A percentile compares a stretch with the other conserved stretches of the same genome.
Conservation (phyloP, 2,329 filamentous ascomycete species). For the Phialophora tarda region DNA sequence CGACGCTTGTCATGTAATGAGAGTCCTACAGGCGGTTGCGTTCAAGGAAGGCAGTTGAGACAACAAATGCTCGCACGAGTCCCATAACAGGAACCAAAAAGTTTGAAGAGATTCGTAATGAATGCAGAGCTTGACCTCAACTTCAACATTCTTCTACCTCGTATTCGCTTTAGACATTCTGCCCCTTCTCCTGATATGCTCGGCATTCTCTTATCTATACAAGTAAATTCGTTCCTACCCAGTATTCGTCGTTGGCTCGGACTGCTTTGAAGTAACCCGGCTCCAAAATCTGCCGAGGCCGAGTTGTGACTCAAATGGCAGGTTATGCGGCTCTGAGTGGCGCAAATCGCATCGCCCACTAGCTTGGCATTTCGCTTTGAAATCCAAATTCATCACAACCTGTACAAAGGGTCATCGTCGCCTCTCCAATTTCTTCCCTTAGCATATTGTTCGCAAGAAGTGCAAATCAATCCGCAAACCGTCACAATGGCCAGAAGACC, state of each 20-base stretch:
- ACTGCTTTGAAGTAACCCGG: background rate
- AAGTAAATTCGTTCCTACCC: background rate
- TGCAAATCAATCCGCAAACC: constrained; percentile 54
- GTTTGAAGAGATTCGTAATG: background rate
- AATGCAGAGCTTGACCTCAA: background rate
- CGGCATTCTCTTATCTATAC: background rate
- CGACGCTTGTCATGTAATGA: background rate
- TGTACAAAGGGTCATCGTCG: constrained; percentile 12
- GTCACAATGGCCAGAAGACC: constrained; percentile 99
- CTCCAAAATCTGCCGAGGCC: background rate
- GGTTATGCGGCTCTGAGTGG: background rate
- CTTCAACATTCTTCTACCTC: background rate
- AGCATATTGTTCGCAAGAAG: constrained; percentile 55
- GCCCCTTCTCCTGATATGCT: background rate
- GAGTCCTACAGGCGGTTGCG: background rate
- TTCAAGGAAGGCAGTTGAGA: background rate
- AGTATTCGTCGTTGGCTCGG: background rate
- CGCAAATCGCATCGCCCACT: constrained; percentile 1
- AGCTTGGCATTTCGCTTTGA: constrained; percentile 6
- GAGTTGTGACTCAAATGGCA: constrained; percentile 1
- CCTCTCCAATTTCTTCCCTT: constrained; percentile 23
- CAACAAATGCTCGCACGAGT: background rate
- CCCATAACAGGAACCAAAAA: background rate
- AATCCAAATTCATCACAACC: constrained; percentile 3
- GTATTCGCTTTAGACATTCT: background rate